These are phyloP conservation scores for Acrodontium crateriforme DNA, from an alignment of 2,329 filamentous ascomycete species.

Conservation along the genomic window DNA sequence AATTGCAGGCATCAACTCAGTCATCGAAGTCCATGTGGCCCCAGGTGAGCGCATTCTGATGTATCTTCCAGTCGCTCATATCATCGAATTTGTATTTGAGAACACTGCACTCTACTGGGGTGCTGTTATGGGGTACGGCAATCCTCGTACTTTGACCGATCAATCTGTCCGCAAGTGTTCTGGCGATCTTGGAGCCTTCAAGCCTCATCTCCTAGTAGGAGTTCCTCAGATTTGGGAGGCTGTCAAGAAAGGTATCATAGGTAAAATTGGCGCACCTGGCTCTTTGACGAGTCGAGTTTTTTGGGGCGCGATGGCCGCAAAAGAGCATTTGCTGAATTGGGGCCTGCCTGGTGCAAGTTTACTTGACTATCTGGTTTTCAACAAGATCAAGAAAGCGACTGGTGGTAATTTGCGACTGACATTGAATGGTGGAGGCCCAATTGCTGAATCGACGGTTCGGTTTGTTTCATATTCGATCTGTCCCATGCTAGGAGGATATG, in stretches of 20 bases:
- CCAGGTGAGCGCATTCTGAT: conserved; percentile 65
- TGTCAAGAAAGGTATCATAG: conserved; percentile 77
- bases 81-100: conserved; percentile 86
- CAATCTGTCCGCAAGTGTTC: conserved; percentile 72
- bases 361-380: conserved; percentile 71
- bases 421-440: conserved; percentile 81
- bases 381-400: conserved; percentile 73
- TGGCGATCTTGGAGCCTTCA: conserved; percentile 80
- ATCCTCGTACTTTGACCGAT: conserved; percentile 25
- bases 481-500: conserved; percentile 84
- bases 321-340: conserved; percentile 38
- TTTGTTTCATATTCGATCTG: conserved; percentile 82
- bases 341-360: conserved; percentile 43
- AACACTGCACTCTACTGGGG: conserved; percentile 77
- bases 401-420: conserved; percentile 73
- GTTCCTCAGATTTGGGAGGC: conserved; percentile 92
- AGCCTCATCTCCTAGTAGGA: conserved; percentile 74
- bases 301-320: conserved; percentile 46
- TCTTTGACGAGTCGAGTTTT: conserved; percentile 59
- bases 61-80: conserved; percentile 86
- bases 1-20: conserved; percentile 60
- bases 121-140: conserved; percentile 35
- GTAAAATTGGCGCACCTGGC: conserved; percentile 57
- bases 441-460: conserved; percentile 67
- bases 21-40: conserved; percentile 61